These are phyloP conservation scores for Puccinia horiana DNA, from an alignment of 1,284 basidiomycete genomes.

Conservation along the genomic window DNA sequence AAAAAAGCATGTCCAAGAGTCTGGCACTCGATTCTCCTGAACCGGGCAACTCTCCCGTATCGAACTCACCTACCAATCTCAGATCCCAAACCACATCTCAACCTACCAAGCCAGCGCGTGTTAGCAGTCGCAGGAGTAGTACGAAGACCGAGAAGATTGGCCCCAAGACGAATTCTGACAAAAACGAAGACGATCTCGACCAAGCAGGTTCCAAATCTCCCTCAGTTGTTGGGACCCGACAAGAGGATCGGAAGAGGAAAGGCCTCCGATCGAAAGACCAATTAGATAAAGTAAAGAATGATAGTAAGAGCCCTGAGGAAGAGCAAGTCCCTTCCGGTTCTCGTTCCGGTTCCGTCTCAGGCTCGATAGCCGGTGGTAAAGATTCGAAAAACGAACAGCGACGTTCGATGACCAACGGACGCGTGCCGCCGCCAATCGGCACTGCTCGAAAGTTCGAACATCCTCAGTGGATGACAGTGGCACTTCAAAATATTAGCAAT, in stretches of 20 bases:
- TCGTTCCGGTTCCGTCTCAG: slow-evolving; percentile 5
- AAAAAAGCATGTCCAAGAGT: slow-evolving; percentile 25
- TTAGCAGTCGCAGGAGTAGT: slow-evolving; percentile 31
- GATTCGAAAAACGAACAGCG: background rate
- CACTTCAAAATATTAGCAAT: background rate
- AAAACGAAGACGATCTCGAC: slow-evolving; percentile 8
- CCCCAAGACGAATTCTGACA: background rate
- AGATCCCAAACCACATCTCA: slow-evolving; percentile 23
- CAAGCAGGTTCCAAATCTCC: slow-evolving; percentile 1
- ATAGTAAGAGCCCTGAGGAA: slow-evolving; percentile 8
- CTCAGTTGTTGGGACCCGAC: background rate
- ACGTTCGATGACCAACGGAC: slow-evolving; percentile 17
- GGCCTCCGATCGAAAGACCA: slow-evolving; percentile 16
- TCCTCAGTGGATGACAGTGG: slow-evolving; percentile 43
- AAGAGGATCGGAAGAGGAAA: slow-evolving; percentile 6
- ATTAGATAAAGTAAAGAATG: slow-evolving; percentile 20
- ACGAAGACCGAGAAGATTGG: slow-evolving; percentile 5
- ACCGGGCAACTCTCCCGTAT: slow-evolving; percentile 18
- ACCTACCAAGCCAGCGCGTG: slow-evolving; percentile 17
- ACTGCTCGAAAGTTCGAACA: slow-evolving; percentile 9
- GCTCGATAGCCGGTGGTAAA: background rate
- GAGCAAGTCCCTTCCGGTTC: background rate
- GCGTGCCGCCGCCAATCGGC: background rate
- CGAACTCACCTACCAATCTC: slow-evolving; percentile 19
- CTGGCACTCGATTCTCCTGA: slow-evolving; percentile 8